Evolutionary conservation across 208 protist species (phyloP).

Genomic region (Herpetomonas tarakana): DNA sequence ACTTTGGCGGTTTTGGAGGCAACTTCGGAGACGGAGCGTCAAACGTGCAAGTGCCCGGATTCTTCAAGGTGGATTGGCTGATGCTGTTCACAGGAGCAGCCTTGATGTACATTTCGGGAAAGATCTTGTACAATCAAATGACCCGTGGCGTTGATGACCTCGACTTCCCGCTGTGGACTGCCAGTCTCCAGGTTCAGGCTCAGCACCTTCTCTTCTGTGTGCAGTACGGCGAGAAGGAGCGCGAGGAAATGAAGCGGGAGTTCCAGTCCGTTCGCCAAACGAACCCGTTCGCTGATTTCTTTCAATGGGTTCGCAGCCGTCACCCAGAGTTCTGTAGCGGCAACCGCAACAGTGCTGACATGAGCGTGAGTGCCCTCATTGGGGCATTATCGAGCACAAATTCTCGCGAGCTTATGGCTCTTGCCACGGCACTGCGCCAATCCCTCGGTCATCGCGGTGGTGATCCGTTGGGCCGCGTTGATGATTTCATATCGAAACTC

Average conservation of each 20-base stretch:
- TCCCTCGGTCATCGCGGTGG: slow-evolving; percentile 13
- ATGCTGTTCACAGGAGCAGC: slow-evolving; percentile 38
- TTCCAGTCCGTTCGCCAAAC: slow-evolving; percentile 30
- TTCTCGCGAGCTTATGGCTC: slow-evolving; percentile 16
- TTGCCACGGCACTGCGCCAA: slow-evolving; percentile 30
- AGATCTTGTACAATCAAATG: slow-evolving; percentile 34
- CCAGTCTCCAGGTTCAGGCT: slow-evolving; percentile 34
- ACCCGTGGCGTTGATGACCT: slow-evolving; percentile 16
- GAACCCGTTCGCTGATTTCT: slow-evolving; percentile 51
- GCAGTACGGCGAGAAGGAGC: slow-evolving; percentile 35
- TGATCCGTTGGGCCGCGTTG: slow-evolving; percentile 22
- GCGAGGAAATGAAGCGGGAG: slow-evolving; percentile 27
- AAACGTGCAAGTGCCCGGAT: not conserved
- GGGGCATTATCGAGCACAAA: slow-evolving; percentile 22
- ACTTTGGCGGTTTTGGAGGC: not conserved
- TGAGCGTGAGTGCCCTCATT: slow-evolving; percentile 17
- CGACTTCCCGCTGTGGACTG: slow-evolving; percentile 43
- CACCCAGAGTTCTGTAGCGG: slow-evolving; percentile 42
- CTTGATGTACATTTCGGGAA: slow-evolving; percentile 36
- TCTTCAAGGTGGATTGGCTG: slow-evolving; percentile 29
- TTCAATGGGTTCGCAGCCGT: slow-evolving; percentile 29
- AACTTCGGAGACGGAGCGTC: not conserved
- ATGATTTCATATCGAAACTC: slow-evolving; percentile 46
- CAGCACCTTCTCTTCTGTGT: slow-evolving; percentile 44
- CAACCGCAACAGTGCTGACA: slow-evolving; percentile 21